These are phyloP conservation scores for Ceratocystis colombiana DNA, from an alignment of 2,329 filamentous ascomycete species.

Conservation along the genomic window DNA sequence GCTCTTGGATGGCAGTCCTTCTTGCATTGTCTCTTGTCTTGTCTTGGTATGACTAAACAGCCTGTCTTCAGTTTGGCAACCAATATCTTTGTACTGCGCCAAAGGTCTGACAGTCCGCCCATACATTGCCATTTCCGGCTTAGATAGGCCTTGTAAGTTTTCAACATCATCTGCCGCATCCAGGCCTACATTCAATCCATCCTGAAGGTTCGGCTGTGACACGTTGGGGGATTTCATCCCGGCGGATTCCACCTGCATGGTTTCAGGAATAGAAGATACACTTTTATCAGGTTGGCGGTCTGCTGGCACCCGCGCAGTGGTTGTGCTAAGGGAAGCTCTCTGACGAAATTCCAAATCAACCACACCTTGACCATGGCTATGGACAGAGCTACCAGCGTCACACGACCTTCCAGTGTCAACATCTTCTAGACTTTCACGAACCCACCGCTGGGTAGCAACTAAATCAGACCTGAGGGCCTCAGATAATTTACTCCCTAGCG, in stretches of 20 bases:
- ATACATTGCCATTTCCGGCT: neutral
- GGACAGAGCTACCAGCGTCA: neutral
- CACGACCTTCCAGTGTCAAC: neutral
- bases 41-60: neutral
- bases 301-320: neutral
- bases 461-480: neutral
- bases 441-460: neutral
- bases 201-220: neutral
- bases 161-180: neutral
- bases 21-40: neutral
- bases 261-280: neutral
- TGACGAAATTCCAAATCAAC: neutral
- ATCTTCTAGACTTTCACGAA: neutral
- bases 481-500: neutral
- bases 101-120: neutral
- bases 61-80: constrained; percentile 19
- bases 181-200: neutral
- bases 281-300: neutral
- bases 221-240: neutral
- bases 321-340: neutral
- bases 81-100: constrained; percentile 19
- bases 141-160: neutral
- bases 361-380: neutral
- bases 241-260: neutral
- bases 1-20: neutral